Conservation (phyloP, 768 basidiomycete genomes). For the Clitopilus hobsonii region DNA sequence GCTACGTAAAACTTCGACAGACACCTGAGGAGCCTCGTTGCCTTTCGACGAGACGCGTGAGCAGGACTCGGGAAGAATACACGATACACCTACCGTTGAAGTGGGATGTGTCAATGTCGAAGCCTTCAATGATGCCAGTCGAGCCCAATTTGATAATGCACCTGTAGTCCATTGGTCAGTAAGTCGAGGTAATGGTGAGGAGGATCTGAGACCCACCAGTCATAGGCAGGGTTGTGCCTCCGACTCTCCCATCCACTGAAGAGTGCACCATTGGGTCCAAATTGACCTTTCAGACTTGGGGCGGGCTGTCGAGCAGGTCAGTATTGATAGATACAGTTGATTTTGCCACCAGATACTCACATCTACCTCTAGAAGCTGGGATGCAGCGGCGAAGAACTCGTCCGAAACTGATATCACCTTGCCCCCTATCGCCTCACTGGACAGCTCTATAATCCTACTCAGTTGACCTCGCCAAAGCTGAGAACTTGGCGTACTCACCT, state of each 20-base stretch:
- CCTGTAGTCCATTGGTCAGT: constrained; percentile 37
- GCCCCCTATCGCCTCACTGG: constrained; percentile 80
- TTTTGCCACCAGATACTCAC: constrained; percentile 35
- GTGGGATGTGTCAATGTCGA: constrained; percentile 93
- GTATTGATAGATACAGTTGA: constrained; percentile 2
- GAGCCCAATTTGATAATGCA: constrained; percentile 88
- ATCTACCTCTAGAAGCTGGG: constrained; percentile 76
- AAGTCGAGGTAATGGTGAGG: background rate
- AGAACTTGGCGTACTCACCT: background rate
- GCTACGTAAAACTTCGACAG: constrained; percentile 57
- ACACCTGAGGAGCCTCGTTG: constrained; percentile 82
- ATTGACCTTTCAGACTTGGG: constrained; percentile 89
- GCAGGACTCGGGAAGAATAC: background rate
- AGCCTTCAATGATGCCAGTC: constrained; percentile 65
- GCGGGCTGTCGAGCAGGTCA: constrained; percentile 55
- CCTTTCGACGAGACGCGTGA: constrained; percentile 35
- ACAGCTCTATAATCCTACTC: constrained; percentile 64
- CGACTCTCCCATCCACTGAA: constrained; percentile 94
- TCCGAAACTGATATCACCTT: constrained; percentile 76
- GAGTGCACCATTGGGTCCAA: constrained; percentile 91
- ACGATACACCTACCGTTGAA: constrained; percentile 69
- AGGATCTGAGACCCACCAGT: constrained; percentile 56
- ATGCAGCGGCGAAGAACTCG: constrained; percentile 92
- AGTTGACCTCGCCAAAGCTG: background rate
- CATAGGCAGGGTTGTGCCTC: constrained; percentile 82